Evolutionary conservation across 345 rosid species (phyloP), one percentile per base, ranked within the genome.

Genomic region (Limnanthes douglasii): DNA sequence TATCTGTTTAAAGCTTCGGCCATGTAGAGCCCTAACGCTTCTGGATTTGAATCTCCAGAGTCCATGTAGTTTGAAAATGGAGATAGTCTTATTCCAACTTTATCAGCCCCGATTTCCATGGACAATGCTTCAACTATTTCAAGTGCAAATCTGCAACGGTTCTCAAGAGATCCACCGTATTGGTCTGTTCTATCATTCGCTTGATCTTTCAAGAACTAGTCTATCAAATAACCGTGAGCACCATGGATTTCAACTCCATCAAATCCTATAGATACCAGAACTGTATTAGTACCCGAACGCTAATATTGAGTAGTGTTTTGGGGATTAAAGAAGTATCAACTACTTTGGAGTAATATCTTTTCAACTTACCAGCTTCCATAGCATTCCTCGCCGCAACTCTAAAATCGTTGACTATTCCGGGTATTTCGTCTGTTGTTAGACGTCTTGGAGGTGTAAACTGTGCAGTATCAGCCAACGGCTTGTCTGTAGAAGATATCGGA

Each of bases 241-340:
- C 81, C 90, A 10, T 73, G 94, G 43, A 82, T 69, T 58, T 82
- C 94, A n/a, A 82, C 76, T 3, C 88, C 88, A 26, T 77, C 90
- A 8, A 77, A 77, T 10, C 88, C 84, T 81, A n/a, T n/a, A n/a
- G n/a, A n/a, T n/a, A n/a, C n/a, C n/a, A n/a, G n/a, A n/a, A n/a
- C n/a, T n/a, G n/a, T n/a, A n/a, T n/a, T n/a, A n/a, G n/a, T n/a
- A n/a, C n/a, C n/a, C n/a, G n/a, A n/a, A n/a, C n/a, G n/a, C n/a
- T n/a, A n/a, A n/a, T n/a, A n/a, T n/a, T n/a, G n/a, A n/a, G n/a
- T n/a, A n/a, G 74, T 72, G 69, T 11, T 28, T n/a, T n/a, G n/a
- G n/a, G 45, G 39, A 51, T 25, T 18, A 26, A 8, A 8, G 8
- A 26, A 8, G 2, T 26, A 6, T 6, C 8, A 2, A 6, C 30